Evolutionary conservation across 306 rosid species (phyloP), one percentile per base, ranked within the genome.

Genomic region (Pueraria montana): DNA sequence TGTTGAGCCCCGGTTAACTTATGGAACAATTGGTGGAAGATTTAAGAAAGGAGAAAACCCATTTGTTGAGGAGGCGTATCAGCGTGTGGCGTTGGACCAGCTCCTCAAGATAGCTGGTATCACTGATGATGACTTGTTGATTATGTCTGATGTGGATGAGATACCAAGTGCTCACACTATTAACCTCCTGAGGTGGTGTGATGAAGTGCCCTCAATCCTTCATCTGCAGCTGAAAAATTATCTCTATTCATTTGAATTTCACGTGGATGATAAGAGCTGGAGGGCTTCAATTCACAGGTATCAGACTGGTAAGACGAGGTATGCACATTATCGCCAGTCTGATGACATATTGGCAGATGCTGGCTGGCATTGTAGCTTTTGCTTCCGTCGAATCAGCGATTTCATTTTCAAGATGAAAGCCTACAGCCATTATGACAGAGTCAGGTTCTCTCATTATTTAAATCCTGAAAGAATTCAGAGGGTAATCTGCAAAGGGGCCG

Each of bases 321-420:
- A 96, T 81, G 98, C 96, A 0, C 99, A 96, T 84, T 96, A 87
- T 74, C 93, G 98, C 46, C 99, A 94, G 79, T 89, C 99, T n/a
- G 97, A 96, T 53, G 87, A 68, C 79, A 72, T 96, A 56, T 85
- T 96, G 86, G 99, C 98, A 1, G 99, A 96, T 87, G 86, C 99
- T 45, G 99, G 99, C 3, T 96, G 99, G 99, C 99, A 96, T 83
- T 96, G 99, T 80, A 96, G 99, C 94, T 96, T 96, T 81, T 96
- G 99, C 92, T 96, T 96, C 78, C 97, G 97, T 21, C 87, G 83
- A 8, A 94, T 96, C 83, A 91, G 89, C 1, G 99, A 96, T 78
- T 96, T 96, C 86, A 32, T 91, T 80, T 96, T 96, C 21, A 96
- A 96, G 92, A 96, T 96, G 97, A 96, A 92, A 83, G 99, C 99